Conservation (phyloP, 306 rosid species). For the Prunus armeniaca region DNA sequence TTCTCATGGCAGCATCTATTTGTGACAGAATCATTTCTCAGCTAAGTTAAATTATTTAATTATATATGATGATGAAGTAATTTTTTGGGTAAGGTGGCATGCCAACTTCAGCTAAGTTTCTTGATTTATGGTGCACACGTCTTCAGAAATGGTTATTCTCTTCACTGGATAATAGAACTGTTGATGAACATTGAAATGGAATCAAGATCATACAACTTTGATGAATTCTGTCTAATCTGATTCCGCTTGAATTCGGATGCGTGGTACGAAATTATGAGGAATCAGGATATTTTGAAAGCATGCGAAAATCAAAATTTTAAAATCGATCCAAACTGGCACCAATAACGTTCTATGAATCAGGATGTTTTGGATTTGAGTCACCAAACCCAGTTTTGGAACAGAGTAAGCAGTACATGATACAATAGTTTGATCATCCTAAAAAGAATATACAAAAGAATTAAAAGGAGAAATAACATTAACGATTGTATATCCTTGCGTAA, state of each 20-base stretch:
- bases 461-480: constrained; percentile 7
- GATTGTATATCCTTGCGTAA: constrained; percentile 14
- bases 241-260: background rate
- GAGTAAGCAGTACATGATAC: background rate
- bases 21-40: background rate
- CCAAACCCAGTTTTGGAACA: background rate
- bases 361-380: background rate
- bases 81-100: too few species aligned
- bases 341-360: background rate
- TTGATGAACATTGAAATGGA: background rate
- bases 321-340: background rate
- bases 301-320: background rate
- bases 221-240: background rate
- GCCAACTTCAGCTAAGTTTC: too few species aligned
- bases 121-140: too few species aligned
- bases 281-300: background rate
- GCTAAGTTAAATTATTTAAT: background rate
- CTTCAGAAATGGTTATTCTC: too few species aligned
- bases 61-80: background rate
- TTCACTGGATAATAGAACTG: background rate
- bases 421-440: constrained; percentile 15
- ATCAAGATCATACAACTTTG: background rate
- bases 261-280: background rate
- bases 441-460: constrained; percentile 17
- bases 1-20: background rate